Conservation (phyloP, 352 stramenopile species). For the Blastocystis sp. region DNA sequence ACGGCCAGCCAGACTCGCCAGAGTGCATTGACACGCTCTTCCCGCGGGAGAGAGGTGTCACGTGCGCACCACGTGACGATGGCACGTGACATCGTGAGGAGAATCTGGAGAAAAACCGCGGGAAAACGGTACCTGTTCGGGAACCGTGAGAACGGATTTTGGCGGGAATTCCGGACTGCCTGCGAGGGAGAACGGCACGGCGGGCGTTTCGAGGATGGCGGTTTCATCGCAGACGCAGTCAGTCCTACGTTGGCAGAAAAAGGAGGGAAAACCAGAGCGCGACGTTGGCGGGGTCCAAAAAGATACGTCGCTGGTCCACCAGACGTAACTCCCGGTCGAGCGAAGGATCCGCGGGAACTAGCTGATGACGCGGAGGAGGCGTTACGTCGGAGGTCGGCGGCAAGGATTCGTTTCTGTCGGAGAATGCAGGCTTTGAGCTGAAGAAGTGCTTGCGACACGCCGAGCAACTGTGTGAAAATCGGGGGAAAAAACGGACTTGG, state of each 20-base stretch:
- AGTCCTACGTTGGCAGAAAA: not conserved
- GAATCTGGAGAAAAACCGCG: not conserved
- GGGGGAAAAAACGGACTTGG: not conserved
- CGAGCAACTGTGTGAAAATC: not conserved
- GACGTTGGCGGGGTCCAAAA: not conserved
- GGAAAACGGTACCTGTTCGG: not conserved
- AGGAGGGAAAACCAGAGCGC: not conserved
- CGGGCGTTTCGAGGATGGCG: not conserved
- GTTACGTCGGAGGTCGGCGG: not conserved
- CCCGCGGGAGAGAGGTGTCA: not conserved
- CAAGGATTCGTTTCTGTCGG: not conserved
- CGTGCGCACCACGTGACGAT: too few relatives aligned
- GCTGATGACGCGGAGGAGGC: not conserved
- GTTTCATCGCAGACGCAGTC: constrained; percentile 12
- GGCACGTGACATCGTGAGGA: too few relatives aligned
- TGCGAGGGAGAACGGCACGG: not conserved
- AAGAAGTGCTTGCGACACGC: not conserved
- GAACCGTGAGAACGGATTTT: not conserved
- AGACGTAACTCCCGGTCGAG: not conserved
- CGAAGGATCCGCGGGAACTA: not conserved
- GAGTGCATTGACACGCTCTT: not conserved
- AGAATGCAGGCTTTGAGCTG: not conserved
- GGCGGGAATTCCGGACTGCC: too few relatives aligned
- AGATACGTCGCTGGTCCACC: not conserved
- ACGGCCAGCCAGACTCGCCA: not conserved